Percentiles rank a stretch among this genome's conserved stretches.
Conservation (phyloP, 139 green algal genomes). For the Chlorella sp. region DNA sequence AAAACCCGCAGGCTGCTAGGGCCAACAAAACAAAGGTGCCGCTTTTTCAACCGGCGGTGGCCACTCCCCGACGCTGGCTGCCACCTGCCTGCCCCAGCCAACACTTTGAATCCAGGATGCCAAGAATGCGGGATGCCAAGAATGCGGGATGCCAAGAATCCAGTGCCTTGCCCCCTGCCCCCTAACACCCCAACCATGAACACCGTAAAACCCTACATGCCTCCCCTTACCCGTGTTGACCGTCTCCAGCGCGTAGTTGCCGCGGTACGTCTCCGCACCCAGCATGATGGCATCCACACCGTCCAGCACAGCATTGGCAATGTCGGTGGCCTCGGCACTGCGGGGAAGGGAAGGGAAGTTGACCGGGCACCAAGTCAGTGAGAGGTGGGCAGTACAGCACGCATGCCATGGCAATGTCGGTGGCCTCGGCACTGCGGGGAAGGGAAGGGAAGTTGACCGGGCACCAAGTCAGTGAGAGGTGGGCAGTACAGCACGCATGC, state of each 20-base stretch:
- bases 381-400: not conserved
- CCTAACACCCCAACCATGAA: not conserved
- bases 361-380: not conserved
- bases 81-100: not conserved
- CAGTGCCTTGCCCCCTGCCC: not conserved
- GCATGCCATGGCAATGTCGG: not conserved
- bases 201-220: not conserved
- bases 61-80: too few relatives aligned
- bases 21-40: not conserved
- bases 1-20: not conserved
- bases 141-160: too few relatives aligned
- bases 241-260: conserved; percentile 77
- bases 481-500: too few relatives aligned
- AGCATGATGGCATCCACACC: conserved; percentile 92
- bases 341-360: not conserved
- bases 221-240: conserved; percentile 48
- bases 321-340: conserved; percentile 89
- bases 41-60: too few relatives aligned
- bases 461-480: too few relatives aligned
- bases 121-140: too few relatives aligned
- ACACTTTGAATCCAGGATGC: too few relatives aligned
- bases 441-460: not conserved
- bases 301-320: conserved; percentile 92
- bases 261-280: conserved; percentile 83
- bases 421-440: not conserved